Evolutionary conservation across 768 basidiomycete species (phyloP).

Genomic region (Tylopilus cervinicoccineus): DNA sequence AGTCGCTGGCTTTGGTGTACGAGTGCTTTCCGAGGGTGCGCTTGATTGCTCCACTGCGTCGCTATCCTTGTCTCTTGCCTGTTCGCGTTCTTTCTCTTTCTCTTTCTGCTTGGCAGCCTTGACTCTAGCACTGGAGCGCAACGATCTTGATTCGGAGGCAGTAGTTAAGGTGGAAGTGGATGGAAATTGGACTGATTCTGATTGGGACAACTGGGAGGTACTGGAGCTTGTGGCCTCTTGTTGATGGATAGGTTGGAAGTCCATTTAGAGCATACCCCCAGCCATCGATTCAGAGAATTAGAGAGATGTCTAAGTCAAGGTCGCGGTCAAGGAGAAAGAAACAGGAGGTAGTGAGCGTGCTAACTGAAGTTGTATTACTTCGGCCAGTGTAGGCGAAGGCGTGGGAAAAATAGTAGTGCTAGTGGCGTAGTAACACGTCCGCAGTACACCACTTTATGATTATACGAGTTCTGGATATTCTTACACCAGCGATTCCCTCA

Average conservation of each 20-base stretch:
- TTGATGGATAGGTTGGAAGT: conserved; percentile 72
- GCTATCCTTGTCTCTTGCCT: conserved; percentile 52
- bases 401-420: conserved; percentile 25
- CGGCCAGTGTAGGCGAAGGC: conserved; percentile 24
- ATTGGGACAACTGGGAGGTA: conserved; percentile 40
- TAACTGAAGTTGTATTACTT: conserved; percentile 25
- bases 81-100: conserved; percentile 47
- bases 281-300: conserved; percentile 63
- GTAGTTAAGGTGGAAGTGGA: conserved; percentile 33
- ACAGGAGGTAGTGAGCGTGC: conserved; percentile 19
- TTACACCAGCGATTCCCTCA: conserved; percentile 35
- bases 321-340: conserved; percentile 25
- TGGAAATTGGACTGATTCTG: conserved; percentile 33
- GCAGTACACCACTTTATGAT: too few species aligned
- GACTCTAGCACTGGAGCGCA: conserved; percentile 73
- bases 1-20: conserved; percentile 35
- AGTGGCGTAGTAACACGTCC: conserved; percentile 4
- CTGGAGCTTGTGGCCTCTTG: conserved; percentile 70
- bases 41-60: conserved; percentile 43
- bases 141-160: conserved; percentile 49
- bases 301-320: conserved; percentile 21
- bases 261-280: conserved; percentile 88
- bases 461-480: too few species aligned
- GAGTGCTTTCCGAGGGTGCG: conserved; percentile 40
- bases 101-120: conserved; percentile 73